Evolutionary conservation across 1,284 basidiomycete species (phyloP), one percentile per base, ranked within the genome.

Genomic region (Amylostereum areolatum): DNA sequence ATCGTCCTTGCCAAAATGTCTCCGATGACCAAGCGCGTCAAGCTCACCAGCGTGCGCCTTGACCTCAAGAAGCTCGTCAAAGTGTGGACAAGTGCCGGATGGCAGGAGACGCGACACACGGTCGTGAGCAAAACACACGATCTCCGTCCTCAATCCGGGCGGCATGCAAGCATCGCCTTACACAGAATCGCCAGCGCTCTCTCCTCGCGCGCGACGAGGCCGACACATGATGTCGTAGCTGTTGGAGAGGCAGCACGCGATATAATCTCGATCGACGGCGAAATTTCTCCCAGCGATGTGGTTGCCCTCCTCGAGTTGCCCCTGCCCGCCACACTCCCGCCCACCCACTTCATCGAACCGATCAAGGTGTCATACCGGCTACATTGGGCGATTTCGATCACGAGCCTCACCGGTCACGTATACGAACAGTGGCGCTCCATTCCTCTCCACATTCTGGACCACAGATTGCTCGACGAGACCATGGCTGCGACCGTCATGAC

Each of bases 1-100:
- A 82, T 82, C 0, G 81, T 86, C 1, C 69, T 83, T 9, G 73
- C 89, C 65, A 92, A 92, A 62, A 88, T 92, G 59, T 81, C 81
- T 45, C 89, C 90, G 0, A 69, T 92, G 4, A 68, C 74, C 10
- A 93, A 93, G 62, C 89, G 91, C 4, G 81, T 88, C 2, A 66
- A 70, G 32, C 83, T 93, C 7, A 67, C 78, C 46, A 50, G 73
- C 27, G 66, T 28, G 25, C 12, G 28, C 8, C n/a, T 29, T 8
- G 5, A 24, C 25, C 11, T 43, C 18, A 29, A 11, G 24, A 28
- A 43, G 25, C 27, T 28, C 9, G 12, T 24, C 10, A 10, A 28
- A 8, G 30, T 27, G 41, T 18, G 18, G 18, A 18, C 18, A 18
- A 18, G 18, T 18, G 18, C 18, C 18, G 18, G 18, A 43, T 43